Evolutionary conservation across 2,329 filamentous ascomycete species (phyloP), one percentile per base, ranked within the genome.

Genomic region (Penicillium psychrosexuale): DNA sequence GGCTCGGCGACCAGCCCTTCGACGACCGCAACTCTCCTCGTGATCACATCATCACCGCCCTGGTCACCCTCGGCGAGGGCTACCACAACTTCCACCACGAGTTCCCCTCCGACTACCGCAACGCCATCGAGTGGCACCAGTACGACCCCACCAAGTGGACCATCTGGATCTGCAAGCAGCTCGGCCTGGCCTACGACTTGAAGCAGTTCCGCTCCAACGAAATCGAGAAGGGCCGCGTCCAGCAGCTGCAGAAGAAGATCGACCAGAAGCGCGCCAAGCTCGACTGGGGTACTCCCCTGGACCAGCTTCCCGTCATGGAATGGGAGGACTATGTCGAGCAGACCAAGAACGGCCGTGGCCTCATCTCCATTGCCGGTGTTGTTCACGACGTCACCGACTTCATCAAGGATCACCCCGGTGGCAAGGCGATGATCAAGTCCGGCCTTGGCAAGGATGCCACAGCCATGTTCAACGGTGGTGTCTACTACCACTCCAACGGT

Each of bases 81-180:
- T 95, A 95, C 79, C 90, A 95, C 83, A 95, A 95, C 82, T 95
- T 95, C 83, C 90, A 95, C 78, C 90, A 95, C 82, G 90, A 95
- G 75, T 95, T 95, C 78, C 91, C 91, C 51, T 93, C 89, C 11
- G 90, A 95, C 75, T 95, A 94, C 84, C 89, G 90, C 72, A 95
- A 95, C 72, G 90, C 90, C 59, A 93, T 94, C 65, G 82, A 91
- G 76, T 95, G 90, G 90, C 88, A 86, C 78, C 90, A 95, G 78
- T 95, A 95, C 69, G 90, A 95, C 73, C 90, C 90, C 44, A 95
- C 90, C 73, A 95, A 95, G 80, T 94, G 90, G 90, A 82, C 78
- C 71, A 95, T 95, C 79, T 90, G 86, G 86, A 67, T 80, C 56
- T 92, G 88, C 87, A 94, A 93, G 84, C 84, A 88, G 76, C 77